A percentile compares a stretch with the other conserved stretches of the same genome.
Conservation (phyloP, 2,329 filamentous ascomycete species). For the Phaeosphaeriaceae sp. region DNA sequence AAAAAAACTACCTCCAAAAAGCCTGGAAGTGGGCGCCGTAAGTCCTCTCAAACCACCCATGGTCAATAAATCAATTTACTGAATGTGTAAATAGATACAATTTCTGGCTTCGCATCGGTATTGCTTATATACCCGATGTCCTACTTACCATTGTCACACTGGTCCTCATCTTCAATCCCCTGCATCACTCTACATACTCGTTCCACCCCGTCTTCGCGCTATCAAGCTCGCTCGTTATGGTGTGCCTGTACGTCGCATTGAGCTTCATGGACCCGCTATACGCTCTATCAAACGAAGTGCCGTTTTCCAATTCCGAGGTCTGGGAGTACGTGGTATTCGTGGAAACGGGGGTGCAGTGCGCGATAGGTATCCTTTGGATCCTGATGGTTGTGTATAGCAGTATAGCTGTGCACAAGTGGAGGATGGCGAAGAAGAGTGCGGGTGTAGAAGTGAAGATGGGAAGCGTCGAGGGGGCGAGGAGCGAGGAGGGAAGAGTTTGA, state of each 20-base stretch:
- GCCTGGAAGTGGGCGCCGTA: constrained; percentile 5
- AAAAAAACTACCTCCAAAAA: not conserved
- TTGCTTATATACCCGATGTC: constrained; percentile 10
- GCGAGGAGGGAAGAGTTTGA: not conserved
- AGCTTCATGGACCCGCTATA: constrained; percentile 5
- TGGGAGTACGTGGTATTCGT: constrained; percentile 6
- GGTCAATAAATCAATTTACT: no score
- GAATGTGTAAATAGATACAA: constrained; percentile 3
- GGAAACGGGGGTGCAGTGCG: constrained; percentile 5
- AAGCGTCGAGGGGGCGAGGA: not conserved
- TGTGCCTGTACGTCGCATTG: constrained; percentile 3
- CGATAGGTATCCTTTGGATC: constrained; percentile 3
- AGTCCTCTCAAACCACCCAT: no score
- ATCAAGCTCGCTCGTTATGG: constrained; percentile 1
- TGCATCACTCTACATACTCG: constrained; percentile 2
- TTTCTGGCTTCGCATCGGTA: constrained; percentile 12
- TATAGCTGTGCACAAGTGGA: constrained; percentile 11
- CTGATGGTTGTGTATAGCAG: constrained; percentile 4
- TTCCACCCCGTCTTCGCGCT: constrained; percentile 14
- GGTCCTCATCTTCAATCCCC: constrained; percentile 1
- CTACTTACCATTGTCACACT: constrained; percentile 2
- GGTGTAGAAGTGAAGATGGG: not conserved
- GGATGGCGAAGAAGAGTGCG: not conserved
- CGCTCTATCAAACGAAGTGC: constrained; percentile 1
- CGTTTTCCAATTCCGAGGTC: not conserved